Base-by-base conservation (phyloP, 495 filamentous ascomycete species). In the Tuber borchii region DNA sequence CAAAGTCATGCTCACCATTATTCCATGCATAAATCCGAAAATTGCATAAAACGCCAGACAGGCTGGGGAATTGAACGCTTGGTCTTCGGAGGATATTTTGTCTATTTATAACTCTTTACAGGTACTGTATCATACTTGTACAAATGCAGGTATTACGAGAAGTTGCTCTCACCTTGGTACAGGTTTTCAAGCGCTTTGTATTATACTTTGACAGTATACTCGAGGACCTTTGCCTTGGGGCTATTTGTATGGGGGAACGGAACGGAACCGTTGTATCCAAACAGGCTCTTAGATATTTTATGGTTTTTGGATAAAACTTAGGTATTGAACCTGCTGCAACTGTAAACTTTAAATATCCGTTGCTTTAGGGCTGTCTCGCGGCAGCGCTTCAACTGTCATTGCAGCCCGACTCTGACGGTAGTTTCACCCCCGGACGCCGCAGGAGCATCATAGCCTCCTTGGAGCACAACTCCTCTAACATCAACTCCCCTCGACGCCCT, bases 401-500 rank as follows among this genome's bases (percentile, higher is more conserved):
- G 26, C 12, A 46, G 45, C 56, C 56, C 56, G 12, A 3, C 56
- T 61, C 56, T 10, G 26, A 61, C n/a, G 10, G 56, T 3, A 14
- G n/a, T 61, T 16, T 10, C n/a, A 31, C 12, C 2, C 14, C 26
- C 56, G 19, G 16, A 65, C 56, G 34, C 56, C 56, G n/a, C 26
- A 65, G 39, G 39, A 40, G 56, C 56, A 65, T 31, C 56, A 14
- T 61, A 65, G 26, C 31, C 56, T 17, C 56, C 26, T 65, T 34
- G 9, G 5, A 65, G 12, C 56, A 34, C 56, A 34, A 65, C 56
- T 34, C 51, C 26, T 61, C 56, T 71, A 71, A 45, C 70, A 73
- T 71, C 69, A 74, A 12, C 70, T 71, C 77, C 48, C 70, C 77
- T 69, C 69, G 45, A 42, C 75, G 37, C 70, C n/a, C 70, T 46